Evolutionary conservation across 2,329 filamentous ascomycete species (phyloP), one percentile per base, ranked within the genome.

Genomic region (Fusarium cyanostomum): DNA sequence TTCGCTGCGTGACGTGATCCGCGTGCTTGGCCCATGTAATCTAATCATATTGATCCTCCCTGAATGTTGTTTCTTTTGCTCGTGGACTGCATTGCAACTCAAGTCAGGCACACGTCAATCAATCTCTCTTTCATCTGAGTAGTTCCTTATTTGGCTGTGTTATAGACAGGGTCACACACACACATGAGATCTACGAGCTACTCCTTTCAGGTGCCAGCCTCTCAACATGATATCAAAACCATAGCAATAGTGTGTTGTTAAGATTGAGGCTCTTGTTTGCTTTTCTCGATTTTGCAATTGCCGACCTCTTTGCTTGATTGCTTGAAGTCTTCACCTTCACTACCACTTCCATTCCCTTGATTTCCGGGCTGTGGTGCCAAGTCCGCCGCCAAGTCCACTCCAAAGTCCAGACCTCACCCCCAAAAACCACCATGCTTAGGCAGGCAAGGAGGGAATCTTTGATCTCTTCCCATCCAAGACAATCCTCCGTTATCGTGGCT

Each of bases 1-100:
- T 21, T 21, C 21, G 21, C 21, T 21, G 45, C 21, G 45, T 38
- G 42, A 45, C 42, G 42, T 33, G 42, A 45, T 45, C 15, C 28
- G 12, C 35, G 21, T 35, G 33, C 62, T 65, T 65, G 62, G 62
- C 62, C 48, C 37, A 52, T 66, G 52, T 42, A 66, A 63, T 56
- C 44, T 13, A 30, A 24, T 42, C 15, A 35, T 45, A n/a, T 21
- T 13, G 18, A 21, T 21, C 21, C 21, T 21, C 21, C 21, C 21
- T 21, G 21, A 21, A 21, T 28, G 11, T 42, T 33, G 28, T 38
- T 38, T 13, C 16, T 49, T 15, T 38, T 48, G 9, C 11, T 39
- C 21, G 6, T 21, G 8, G 13, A 34, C 12, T 30, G 27, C 18
- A 13, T 50, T 31, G 15, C 34, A 39, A 12, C 24, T 38, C 35